Percentiles rank a stretch among this genome's conserved stretches.
These are phyloP conservation scores for Fusarium hainanense DNA, from an alignment of 2,329 filamentous ascomycete genomes.

Conservation along the genomic window DNA sequence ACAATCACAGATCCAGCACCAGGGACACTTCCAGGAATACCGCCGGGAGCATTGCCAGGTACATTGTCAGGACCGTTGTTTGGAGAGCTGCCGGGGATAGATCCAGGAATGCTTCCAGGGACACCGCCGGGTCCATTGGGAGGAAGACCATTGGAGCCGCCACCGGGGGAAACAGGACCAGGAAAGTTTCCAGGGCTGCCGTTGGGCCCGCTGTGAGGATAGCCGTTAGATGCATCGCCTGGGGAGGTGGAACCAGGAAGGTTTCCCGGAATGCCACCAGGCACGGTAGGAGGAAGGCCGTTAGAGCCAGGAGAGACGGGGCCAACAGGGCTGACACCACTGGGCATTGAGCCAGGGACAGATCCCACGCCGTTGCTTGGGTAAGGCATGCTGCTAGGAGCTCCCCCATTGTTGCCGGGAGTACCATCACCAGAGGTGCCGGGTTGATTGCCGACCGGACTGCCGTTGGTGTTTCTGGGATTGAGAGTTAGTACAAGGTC, in stretches of 20 bases:
- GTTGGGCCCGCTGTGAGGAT: constrained; percentile 20
- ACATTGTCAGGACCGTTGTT: constrained; percentile 5
- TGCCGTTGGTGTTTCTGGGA: constrained; percentile 26
- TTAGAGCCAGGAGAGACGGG: constrained; percentile 25
- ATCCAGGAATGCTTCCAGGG: constrained; percentile 20
- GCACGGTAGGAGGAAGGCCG: constrained; percentile 20
- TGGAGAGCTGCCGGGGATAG: constrained; percentile 7
- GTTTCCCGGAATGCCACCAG: constrained; percentile 5
- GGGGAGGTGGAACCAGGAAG: constrained; percentile 10
- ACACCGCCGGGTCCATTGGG: constrained; percentile 12
- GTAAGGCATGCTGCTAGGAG: constrained; percentile 23
- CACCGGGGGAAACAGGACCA: constrained; percentile 16
- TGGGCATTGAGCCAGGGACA: constrained; percentile 33
- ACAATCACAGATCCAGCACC: not conserved
- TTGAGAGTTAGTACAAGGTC: constrained; percentile 13
- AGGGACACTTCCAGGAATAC: constrained; percentile 9
- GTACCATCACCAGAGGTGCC: constrained; percentile 23
- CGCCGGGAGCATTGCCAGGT: no score
- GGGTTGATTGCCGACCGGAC: constrained; percentile 15
- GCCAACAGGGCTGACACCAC: not conserved
- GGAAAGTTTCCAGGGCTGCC: constrained; percentile 19
- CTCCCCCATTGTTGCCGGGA: constrained; percentile 28
- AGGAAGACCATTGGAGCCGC: constrained; percentile 26
- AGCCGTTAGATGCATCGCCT: constrained; percentile 19
- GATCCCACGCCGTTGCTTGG: constrained; percentile 26